Base-by-base conservation (phyloP, 2,329 filamentous ascomycete species). In the Periconia sp. region DNA sequence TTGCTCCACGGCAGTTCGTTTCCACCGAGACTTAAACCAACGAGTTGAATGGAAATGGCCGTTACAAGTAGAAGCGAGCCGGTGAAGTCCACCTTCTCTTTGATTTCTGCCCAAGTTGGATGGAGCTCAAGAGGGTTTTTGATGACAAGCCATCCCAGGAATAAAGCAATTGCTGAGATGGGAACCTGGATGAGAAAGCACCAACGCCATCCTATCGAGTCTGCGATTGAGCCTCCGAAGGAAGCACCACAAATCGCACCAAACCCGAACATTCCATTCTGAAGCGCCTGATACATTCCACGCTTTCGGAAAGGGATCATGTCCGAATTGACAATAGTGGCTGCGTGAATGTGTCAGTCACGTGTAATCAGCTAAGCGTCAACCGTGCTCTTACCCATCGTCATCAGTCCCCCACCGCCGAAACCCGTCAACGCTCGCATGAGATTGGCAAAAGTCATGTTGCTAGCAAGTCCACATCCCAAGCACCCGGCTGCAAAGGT, bases 141-240 rank as follows among this genome's bases (percentile, higher is more conserved):
- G 29, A 86, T 71, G 1, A 82, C 80, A 2, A 81, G 51, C 23
- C 73, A 73, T 0, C 82, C 83, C 9, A 82, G 68, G 0, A 76
- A 26, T 1, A 85, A 70, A 0, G 82, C 83, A n/a, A 79, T 54
- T 2, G 76, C 46, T 0, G 81, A 84, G 0, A 86, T 61, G 0
- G 84, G 84, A 0, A 84, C 79, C 55, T 87, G 84, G 2, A 84
- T 69, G 3, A 84, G 57, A 46, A 87, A 87, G 42, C 71, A 75
- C 73, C 73, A 76, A 8, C 73, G 63, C 73, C 73, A 76, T 19
- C 73, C 73, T 18, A 76, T 70, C 0, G 63, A 59, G 35, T 76
- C 73, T 2, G 72, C 70, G 31, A 76, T 73, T 0, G 64, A 64
- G 2, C 73, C 73, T 6, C 73, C 73, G 23, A 76, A 61, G 0